A percentile compares a stretch with the other conserved stretches of the same genome.
These are phyloP conservation scores for Boletus vermiculosoides DNA, from an alignment of 768 basidiomycete genomes.

Conservation along the genomic window DNA sequence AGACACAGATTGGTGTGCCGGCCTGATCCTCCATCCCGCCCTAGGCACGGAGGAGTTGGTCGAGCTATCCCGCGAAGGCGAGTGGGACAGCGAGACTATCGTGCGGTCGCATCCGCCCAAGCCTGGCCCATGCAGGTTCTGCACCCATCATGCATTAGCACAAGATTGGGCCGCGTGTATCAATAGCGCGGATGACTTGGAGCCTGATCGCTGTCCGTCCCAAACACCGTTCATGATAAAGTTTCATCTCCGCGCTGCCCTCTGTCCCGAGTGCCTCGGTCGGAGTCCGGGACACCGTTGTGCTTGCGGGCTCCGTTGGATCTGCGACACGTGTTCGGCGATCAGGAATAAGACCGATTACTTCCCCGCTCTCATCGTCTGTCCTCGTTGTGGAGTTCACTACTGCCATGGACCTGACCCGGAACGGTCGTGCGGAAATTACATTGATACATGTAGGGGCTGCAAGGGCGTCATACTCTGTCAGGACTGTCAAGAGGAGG, in stretches of 20 bases:
- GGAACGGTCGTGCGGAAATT: not conserved
- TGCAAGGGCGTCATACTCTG: conserved; percentile 10
- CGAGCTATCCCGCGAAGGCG: not conserved
- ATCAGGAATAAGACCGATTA: not conserved
- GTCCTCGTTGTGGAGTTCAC: conserved; percentile 14
- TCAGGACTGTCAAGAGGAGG: conserved; percentile 15
- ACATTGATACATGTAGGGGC: conserved; percentile 1
- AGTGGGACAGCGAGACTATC: conserved; percentile 12
- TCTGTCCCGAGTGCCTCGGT: conserved; percentile 11
- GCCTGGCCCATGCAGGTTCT: conserved; percentile 9
- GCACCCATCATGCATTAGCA: not conserved
- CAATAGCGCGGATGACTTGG: not conserved
- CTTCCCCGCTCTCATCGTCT: conserved; percentile 5
- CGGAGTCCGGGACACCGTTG: not conserved
- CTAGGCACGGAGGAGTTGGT: conserved; percentile 4
- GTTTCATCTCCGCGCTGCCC: not conserved
- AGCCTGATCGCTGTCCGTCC: conserved; percentile 7
- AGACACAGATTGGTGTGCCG: conserved; percentile 18
- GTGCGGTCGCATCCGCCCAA: conserved; percentile 15
- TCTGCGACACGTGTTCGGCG: conserved; percentile 7
- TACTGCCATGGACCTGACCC: not conserved
- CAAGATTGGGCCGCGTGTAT: not conserved
- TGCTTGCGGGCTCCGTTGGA: not conserved
- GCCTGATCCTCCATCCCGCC: conserved; percentile 7
- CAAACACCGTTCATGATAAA: not conserved